Base-by-base conservation (phyloP, 2,329 filamentous ascomycete species). In the Coniochaeta hoffmannii region DNA sequence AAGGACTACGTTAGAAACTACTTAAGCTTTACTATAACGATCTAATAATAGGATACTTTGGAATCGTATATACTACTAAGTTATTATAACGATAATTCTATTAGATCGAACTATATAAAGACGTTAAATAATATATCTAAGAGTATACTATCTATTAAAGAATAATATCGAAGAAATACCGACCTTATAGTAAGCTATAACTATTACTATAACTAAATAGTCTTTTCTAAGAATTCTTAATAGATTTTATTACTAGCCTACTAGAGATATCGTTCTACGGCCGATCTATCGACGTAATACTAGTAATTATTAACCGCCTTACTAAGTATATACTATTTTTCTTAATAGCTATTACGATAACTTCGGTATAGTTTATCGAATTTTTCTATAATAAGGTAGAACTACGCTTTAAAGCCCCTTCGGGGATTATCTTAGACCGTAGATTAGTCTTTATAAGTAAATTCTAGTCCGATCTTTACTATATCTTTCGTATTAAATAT, bases 401-500 rank as follows among this genome's bases (percentile, higher is more conserved):
- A 44, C n/a, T 44, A 19, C 15, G 15, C 11, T 44, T 11, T 14
- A 14, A 14, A 17, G 4, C 12, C 11, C n/a, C 19, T 11, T 14
- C 10, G 3, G 19, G 38, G 4, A 44, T 44, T 5, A 14, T 44
- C 3, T 22, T 26, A 19, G 38, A 44, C 12, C 5, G 15, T 14
- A 22, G 38, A 11, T 11, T 14, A 7, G 38, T 44, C 10, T 44
- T 44, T 44, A 44, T 22, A 22, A 44, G 38, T 44, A 14, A 44
- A n/a, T 44, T 44, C 12, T 44, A 44, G n/a, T 11, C 15, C 26
- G 36, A 56, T 12, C 46, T 57, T 46, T 57, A 44, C 53, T 53
- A 51, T 44, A 41, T 53, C 15, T 6, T 56, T 35, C 34, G 19
- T 24, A 36, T 30, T 28, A 55, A 54, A 34, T 41, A 54, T 10